These are phyloP conservation scores for Diplosphaera chodatii DNA, from an alignment of 139 green algal genomes.

Conservation along the genomic window DNA sequence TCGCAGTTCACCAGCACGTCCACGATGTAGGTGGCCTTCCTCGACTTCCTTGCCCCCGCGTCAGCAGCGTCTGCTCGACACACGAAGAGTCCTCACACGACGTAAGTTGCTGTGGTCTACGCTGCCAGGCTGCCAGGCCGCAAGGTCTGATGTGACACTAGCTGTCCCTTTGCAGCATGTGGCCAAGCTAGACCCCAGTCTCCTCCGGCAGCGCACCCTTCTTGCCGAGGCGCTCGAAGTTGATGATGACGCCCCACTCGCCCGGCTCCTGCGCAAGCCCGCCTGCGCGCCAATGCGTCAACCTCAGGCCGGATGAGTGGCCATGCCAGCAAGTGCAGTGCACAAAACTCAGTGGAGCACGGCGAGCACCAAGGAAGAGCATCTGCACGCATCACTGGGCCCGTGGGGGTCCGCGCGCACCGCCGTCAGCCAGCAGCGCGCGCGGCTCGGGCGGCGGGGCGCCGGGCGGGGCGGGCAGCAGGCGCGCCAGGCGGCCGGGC, in stretches of 20 bases:
- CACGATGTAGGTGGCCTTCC: conserved; percentile 47
- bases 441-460: background rate
- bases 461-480: conserved; percentile 32
- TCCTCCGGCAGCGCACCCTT: background rate
- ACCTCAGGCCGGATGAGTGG: too few species aligned
- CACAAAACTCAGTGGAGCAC: too few species aligned
- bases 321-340: too few species aligned
- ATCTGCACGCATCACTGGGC: conserved; percentile 67
- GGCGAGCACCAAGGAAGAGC: too few species aligned
- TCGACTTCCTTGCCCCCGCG: background rate
- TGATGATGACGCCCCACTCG: conserved; percentile 76
- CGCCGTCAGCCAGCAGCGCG: background rate
- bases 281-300: too few species aligned
- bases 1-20: conserved; percentile 66
- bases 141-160: too few species aligned
- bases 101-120: too few species aligned
- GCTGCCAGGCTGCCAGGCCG: too few species aligned
- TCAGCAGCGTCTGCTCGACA: background rate
- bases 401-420: background rate
- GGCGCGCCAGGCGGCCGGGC: conserved; percentile 63
- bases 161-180: too few species aligned
- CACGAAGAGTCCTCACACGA: background rate
- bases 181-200: too few species aligned
- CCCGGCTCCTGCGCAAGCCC: conserved; percentile 7
- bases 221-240: conserved; percentile 58